Evolutionary conservation across 768 basidiomycete species (phyloP), one percentile per base, ranked within the genome.

Genomic region (Pleurotus ostreatus): DNA sequence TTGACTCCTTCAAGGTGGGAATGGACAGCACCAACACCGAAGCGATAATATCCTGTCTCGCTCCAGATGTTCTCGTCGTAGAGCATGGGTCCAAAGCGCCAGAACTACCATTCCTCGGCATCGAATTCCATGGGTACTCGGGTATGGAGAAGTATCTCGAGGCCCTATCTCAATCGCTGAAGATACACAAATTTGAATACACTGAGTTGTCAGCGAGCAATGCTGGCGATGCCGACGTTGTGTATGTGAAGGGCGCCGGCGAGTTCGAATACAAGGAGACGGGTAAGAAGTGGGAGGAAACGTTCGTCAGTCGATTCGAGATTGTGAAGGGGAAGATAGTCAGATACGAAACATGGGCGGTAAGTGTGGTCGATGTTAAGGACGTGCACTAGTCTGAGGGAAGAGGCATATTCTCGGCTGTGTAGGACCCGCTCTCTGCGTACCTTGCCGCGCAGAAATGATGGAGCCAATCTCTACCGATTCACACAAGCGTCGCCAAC

Each of bases 311-410:
- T 41, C 15, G 51, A 15, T 53, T 40, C 39, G 38, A 53, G 25
- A 22, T 53, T 18, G 51, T 40, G 5, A 18, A 25, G 15, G 18
- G 38, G 6, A 53, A 22, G 18, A 41, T 53, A 39, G 23, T 18
- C 15, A 41, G 18, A 30, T 53, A 53, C 20, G 51, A 53, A 20
- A 53, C 51, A 12, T 53, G 51, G 51, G 51, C 51, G 8, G 51
- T 53, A 30, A 39, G 51, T 41, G 30, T 2, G 2, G 4, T 11
- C 30, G 0, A 34, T 11, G 30, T 3, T 11, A 11, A 34, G 2
- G 9, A 34, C 11, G 9, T 34, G 11, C 30, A 9, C 30, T 11
- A 34, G 30, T 11, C 30, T 34, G 30, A 34, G 30, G 30, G 2
- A 11, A 34, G 11, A 34, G 30, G 11, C 23, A 11, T 11, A 34